Conservation (phyloP, 495 filamentous ascomycete species). For the Podospora comata region DNA sequence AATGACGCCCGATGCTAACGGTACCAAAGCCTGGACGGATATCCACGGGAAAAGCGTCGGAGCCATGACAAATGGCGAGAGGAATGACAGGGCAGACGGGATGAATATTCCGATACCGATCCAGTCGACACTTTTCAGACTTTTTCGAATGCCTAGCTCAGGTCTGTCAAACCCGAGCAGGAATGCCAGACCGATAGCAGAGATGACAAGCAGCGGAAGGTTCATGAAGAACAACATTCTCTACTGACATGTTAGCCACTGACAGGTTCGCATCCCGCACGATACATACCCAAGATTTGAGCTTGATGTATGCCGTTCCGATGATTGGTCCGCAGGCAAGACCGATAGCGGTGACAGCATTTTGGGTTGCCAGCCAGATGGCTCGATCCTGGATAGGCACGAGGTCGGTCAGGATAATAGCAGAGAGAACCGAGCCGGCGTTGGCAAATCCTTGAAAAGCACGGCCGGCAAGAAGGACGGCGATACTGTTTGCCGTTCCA, state of each 20-base stretch:
- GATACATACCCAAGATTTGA: slow-evolving; percentile 62
- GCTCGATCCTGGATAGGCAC: slow-evolving; percentile 52
- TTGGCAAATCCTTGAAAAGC: slow-evolving; percentile 67
- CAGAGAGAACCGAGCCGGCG: slow-evolving; percentile 61
- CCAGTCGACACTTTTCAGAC: slow-evolving; percentile 59
- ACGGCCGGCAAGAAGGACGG: slow-evolving; percentile 61
- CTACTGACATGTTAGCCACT: slow-evolving; percentile 49
- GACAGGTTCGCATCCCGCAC: slow-evolving; percentile 53
- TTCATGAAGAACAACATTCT: slow-evolving; percentile 44
- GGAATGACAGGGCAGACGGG: slow-evolving; percentile 42
- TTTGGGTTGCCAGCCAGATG: slow-evolving; percentile 38
- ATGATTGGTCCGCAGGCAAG: slow-evolving; percentile 25
- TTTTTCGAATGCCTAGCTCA: slow-evolving; percentile 25
- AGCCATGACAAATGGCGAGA: slow-evolving; percentile 56
- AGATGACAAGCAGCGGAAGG: slow-evolving; percentile 38
- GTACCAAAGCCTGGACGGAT: slow-evolving; percentile 54
- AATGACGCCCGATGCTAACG: slow-evolving; percentile 50
- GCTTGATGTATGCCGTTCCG: slow-evolving; percentile 47
- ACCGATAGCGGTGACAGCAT: slow-evolving; percentile 30
- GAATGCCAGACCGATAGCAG: slow-evolving; percentile 34
- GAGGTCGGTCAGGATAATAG: slow-evolving; percentile 64
- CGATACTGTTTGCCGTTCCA: slow-evolving; percentile 56
- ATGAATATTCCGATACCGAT: slow-evolving; percentile 57
- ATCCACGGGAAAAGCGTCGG: slow-evolving; percentile 55
- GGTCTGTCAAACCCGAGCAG: slow-evolving; percentile 38